These are phyloP conservation scores for Lachnum nothofagi DNA, from an alignment of 2,329 filamentous ascomycete genomes.

Conservation along the genomic window DNA sequence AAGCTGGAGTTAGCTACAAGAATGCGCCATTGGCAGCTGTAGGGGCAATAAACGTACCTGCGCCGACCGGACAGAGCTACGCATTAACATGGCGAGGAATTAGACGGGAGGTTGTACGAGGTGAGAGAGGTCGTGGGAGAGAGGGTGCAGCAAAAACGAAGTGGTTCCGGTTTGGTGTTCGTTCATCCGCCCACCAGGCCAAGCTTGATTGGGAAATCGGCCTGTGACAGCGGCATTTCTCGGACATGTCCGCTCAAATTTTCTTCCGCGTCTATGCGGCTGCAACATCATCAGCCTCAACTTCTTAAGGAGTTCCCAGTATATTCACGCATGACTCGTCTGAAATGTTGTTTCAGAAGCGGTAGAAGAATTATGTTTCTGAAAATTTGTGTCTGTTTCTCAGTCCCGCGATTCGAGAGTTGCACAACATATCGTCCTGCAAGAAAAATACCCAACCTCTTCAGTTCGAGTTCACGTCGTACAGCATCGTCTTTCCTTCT, in stretches of 20 bases:
- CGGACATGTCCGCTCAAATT: conserved; percentile 1
- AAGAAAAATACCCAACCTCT: too few relatives aligned
- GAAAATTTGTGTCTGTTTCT: too few relatives aligned
- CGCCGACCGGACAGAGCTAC: conserved; percentile 37
- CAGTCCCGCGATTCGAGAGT: too few relatives aligned
- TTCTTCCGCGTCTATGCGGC: background rate
- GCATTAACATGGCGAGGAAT: conserved; percentile 29
- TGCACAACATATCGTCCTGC: too few relatives aligned
- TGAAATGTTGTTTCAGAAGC: too few relatives aligned
- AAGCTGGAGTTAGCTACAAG: conserved; percentile 23
- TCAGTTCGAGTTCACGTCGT: too few relatives aligned
- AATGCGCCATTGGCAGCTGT: conserved; percentile 24
- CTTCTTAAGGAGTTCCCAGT: too few relatives aligned
- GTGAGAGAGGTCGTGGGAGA: conserved; percentile 4
- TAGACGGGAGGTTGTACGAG: conserved; percentile 11
- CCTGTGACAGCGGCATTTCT: conserved; percentile 1
- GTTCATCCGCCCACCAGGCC: background rate
- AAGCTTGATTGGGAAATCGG: conserved; percentile 4
- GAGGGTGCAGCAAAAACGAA: conserved; percentile 6
- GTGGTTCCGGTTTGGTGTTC: background rate
- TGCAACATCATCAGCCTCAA: too few relatives aligned
- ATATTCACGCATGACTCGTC: too few relatives aligned
- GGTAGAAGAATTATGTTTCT: too few relatives aligned
- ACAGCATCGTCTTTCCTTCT: too few relatives aligned
- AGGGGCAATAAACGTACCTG: conserved; percentile 37